Percentiles rank a stretch among this genome's conserved stretches.
Evolutionary conservation across 495 filamentous ascomycete genomes (phyloP).

Genomic region (Melanomma pulvis-pyrius): DNA sequence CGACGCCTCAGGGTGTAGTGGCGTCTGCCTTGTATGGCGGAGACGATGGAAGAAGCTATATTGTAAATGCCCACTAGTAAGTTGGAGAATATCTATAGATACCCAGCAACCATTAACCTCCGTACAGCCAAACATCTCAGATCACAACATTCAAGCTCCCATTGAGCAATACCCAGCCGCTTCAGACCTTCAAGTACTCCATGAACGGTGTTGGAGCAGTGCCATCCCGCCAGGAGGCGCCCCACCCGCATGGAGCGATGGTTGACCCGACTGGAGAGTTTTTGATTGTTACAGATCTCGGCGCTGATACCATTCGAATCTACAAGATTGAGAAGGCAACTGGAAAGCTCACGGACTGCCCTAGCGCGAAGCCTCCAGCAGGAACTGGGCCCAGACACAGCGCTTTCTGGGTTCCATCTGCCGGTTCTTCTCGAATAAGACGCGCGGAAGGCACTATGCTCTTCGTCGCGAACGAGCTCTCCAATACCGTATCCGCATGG

Average conservation of each 20-base stretch:
- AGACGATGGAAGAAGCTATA: slow-evolving; percentile 13
- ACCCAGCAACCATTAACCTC: background rate
- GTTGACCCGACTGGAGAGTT: slow-evolving; percentile 18
- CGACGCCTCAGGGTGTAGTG: background rate
- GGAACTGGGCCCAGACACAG: slow-evolving; percentile 54
- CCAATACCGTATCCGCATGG: slow-evolving; percentile 53
- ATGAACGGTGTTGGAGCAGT: slow-evolving; percentile 10
- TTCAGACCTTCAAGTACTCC: slow-evolving; percentile 13
- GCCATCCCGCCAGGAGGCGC: slow-evolving; percentile 14
- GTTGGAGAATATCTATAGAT: background rate
- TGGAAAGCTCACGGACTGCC: slow-evolving; percentile 46
- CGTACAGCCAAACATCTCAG: slow-evolving; percentile 11
- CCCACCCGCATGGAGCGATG: slow-evolving; percentile 15
- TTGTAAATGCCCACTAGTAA: slow-evolving; percentile 27
- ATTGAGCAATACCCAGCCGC: background rate
- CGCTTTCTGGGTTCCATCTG: slow-evolving; percentile 46
- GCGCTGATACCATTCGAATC: slow-evolving; percentile 25
- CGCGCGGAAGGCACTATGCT: slow-evolving; percentile 38
- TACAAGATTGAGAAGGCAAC: slow-evolving; percentile 30
- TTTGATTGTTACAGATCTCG: slow-evolving; percentile 19
- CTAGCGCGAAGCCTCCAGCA: slow-evolving; percentile 42
- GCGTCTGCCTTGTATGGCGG: slow-evolving; percentile 18
- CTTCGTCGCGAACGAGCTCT: slow-evolving; percentile 54
- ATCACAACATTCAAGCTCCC: slow-evolving; percentile 23
- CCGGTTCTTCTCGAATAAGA: slow-evolving; percentile 2